Percentiles rank a stretch among this genome's conserved stretches.
These are phyloP conservation scores for Phytophthora citrophthora DNA, from an alignment of 352 stramenopile genomes.

Conservation along the genomic window DNA sequence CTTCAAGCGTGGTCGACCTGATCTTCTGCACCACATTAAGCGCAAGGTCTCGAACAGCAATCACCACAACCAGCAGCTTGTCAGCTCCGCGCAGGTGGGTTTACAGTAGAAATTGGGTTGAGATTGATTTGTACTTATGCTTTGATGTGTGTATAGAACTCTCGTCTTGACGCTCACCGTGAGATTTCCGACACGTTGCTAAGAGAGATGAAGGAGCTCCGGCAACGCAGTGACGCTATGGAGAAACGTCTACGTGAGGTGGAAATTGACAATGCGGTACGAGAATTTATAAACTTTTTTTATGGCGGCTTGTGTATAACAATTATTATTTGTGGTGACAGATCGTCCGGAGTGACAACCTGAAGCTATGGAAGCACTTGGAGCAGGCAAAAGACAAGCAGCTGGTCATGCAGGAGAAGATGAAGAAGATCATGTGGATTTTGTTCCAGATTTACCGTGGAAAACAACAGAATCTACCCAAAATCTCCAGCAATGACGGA, in stretches of 20 bases:
- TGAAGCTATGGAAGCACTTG: slow-evolving; percentile 90
- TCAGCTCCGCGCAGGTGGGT: slow-evolving; percentile 63
- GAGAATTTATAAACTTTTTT: slow-evolving; percentile 1
- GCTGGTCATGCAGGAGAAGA: slow-evolving; percentile 91
- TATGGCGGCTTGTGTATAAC: background rate
- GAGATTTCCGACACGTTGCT: slow-evolving; percentile 83
- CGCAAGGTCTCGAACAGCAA: slow-evolving; percentile 82
- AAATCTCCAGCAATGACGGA: slow-evolving; percentile 67
- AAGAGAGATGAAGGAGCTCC: slow-evolving; percentile 86
- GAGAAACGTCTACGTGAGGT: slow-evolving; percentile 86
- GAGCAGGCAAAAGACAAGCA: slow-evolving; percentile 88
- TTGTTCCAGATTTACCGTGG: slow-evolving; percentile 90
- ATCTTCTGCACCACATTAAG: slow-evolving; percentile 90
- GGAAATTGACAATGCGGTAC: slow-evolving; percentile 87
- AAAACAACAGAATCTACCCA: slow-evolving; percentile 79
- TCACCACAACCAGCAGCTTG: slow-evolving; percentile 56
- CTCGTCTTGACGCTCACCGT: slow-evolving; percentile 67
- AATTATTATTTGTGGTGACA: slow-evolving; percentile 21
- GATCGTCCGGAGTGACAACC: slow-evolving; percentile 88
- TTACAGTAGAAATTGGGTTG: background rate
- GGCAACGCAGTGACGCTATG: slow-evolving; percentile 86
- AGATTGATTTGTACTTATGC: slow-evolving; percentile 9
- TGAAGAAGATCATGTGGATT: slow-evolving; percentile 94
- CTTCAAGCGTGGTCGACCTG: slow-evolving; percentile 88
- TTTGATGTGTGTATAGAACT: slow-evolving; percentile 46